Evolutionary conservation across 1,139 yeast species (phyloP), one percentile per base, ranked within the genome.

Genomic region (Wickerhamomyces sp.): DNA sequence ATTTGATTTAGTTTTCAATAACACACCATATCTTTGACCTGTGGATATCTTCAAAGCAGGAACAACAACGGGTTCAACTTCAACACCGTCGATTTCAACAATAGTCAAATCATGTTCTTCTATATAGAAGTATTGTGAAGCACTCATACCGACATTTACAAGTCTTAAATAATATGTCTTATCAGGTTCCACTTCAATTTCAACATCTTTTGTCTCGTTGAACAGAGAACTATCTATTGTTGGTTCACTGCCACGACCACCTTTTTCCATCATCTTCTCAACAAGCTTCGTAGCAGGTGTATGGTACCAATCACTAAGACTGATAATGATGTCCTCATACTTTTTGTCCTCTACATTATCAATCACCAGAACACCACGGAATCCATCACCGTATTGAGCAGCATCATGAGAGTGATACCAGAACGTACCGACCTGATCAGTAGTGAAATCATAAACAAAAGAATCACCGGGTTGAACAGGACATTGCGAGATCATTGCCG

Each of bases 1-100:
- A 6, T 31, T 26, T n/a, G 37, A 39, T 54, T 69, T 70, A 16
- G 78, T 69, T 25, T 59, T 61, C 18, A 79, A 48, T 40, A 77
- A 56, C 2, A 75, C 76, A 4, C 82, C 73, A 55, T 81, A 82
- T 51, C 95, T 69, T 61, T 85, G 94, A 13, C 89, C 94, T 20
- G 80, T 81, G 1, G 87, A 73, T 23, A 84, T 58, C 42, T 77
- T 75, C 26, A 84, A 45, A 51, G 75, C 64, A 34, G 72, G 75
- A 21, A 81, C 77, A 10, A 58, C 61, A 35, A 66, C 61, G 5
- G 77, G 78, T 46, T 76, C 70, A n/a, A 80, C 77, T 35, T 62
- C 66, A n/a, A 80, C 66, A 40, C 91, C 88, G 56, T 84, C 94
- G 21, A 82, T 75, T 53, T 79, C 88, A 23, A 80, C 72, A 16